Percentiles rank a stretch among this genome's conserved stretches.
Conservation (phyloP, 106 monocot genomes). For the Dactylorhiza incarnata region DNA sequence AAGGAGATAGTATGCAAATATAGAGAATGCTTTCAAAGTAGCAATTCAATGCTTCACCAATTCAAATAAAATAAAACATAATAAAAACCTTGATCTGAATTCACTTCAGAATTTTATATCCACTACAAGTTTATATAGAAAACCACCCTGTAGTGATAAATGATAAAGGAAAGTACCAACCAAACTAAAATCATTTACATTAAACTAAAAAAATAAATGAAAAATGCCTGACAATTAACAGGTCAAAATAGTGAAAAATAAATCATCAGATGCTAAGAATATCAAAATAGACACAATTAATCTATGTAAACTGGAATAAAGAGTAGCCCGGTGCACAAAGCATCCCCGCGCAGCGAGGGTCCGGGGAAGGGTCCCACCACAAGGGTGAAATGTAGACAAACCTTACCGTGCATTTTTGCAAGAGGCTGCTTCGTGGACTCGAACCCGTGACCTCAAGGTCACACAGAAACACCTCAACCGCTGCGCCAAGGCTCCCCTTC, state of each 20-base stretch:
- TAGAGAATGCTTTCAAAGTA: background rate
- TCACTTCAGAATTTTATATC: background rate
- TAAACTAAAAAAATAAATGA: background rate
- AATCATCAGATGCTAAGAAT: background rate
- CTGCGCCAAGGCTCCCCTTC: too few species aligned
- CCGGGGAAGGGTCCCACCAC: too few species aligned
- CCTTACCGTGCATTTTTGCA: too few species aligned
- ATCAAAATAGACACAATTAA: background rate
- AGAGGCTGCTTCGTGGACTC: too few species aligned
- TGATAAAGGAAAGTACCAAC: background rate
- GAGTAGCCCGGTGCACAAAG: too few species aligned
- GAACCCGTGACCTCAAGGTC: too few species aligned
- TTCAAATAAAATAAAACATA: too few species aligned
- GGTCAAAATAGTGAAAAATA: background rate
- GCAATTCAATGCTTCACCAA: background rate
- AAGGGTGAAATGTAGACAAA: too few species aligned
- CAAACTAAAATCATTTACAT: background rate
- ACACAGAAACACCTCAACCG: too few species aligned
- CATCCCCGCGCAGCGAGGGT: too few species aligned
- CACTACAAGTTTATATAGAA: background rate
- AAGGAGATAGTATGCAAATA: background rate
- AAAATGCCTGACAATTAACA: background rate
- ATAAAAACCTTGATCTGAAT: background rate
- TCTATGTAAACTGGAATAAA: too few species aligned
- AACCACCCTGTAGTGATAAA: background rate